Evolutionary conservation across 352 stramenopile species (phyloP), one percentile per base, ranked within the genome.

Genomic region (Phytopythium vexans): DNA sequence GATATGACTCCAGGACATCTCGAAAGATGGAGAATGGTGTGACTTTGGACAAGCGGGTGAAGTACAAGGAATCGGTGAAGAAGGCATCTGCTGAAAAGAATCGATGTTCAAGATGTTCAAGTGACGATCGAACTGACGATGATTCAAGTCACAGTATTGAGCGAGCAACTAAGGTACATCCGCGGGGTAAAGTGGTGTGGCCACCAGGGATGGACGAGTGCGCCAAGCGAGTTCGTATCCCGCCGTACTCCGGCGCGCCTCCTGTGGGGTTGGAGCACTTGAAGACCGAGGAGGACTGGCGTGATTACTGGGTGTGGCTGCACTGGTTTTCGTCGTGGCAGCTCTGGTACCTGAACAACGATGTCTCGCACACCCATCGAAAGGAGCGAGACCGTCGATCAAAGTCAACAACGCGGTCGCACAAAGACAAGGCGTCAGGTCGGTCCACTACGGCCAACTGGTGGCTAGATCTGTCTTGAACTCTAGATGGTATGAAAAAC

Each of bases 301-400:
- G 61, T 0, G 74, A 87, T 15, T 87, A 87, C 54, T 87, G 76
- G 74, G 77, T 60, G 16, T 88, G 77, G 74, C 49, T 88, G 42
- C 73, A 85, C 41, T 88, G 77, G 76, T 87, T 85, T 50, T 85
- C 76, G 0, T 80, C 69, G 34, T 85, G 76, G 76, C 76, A 87
- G 34, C 54, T 87, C 35, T 85, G 74, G 72, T 85, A 85, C 42
- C 50, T 85, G 50, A 68, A 78, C 36, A 70, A 76, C 27, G 57
- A 42, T 27, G 21, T 27, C 21, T 27, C 21, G 21, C 21, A 27
- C 21, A 27, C 21, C 21, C 21, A 27, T 27, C 21, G 21, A 27
- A 27, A 27, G 21, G 21, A 27, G 21, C 21, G 21, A 27, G 21
- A 27, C 21, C 21, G 21, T 27, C 21, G 21, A 27, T 27, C 21